Conservation (phyloP, 352 stramenopile species). For the Labyrinthula sp. region DNA sequence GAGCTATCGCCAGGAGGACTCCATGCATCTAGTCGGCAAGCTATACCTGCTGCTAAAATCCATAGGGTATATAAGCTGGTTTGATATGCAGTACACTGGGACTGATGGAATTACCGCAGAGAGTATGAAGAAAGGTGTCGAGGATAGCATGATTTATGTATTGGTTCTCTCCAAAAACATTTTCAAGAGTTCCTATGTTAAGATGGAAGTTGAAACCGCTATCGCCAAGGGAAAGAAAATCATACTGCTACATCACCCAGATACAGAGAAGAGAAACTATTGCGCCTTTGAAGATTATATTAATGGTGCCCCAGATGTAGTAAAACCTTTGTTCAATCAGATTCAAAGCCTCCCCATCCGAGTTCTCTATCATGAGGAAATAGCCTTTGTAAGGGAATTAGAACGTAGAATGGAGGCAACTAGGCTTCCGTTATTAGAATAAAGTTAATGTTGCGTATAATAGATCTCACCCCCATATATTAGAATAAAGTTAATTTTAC, state of each 20-base stretch:
- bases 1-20: no score
- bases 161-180: constrained; percentile 23
- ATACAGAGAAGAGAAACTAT: constrained; percentile 6
- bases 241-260: constrained; percentile 12
- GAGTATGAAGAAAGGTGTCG: constrained; percentile 16
- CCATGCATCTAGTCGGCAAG: constrained; percentile 1
- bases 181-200: constrained; percentile 13
- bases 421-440: no score
- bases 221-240: constrained; percentile 3
- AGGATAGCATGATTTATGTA: constrained; percentile 2
- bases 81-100: no score
- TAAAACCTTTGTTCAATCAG: no score
- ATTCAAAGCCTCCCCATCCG: no score
- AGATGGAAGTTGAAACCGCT: constrained; percentile 20
- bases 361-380: no score
- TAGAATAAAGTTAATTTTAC: no score
- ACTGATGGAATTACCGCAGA: constrained; percentile 16
- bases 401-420: no score
- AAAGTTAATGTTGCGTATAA: no score
- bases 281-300: constrained; percentile 19
- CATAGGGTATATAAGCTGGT: constrained; percentile 5
- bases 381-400: no score
- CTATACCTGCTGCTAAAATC: constrained; percentile 5
- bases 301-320: constrained; percentile 1
- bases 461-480: no score